Base-by-base conservation (phyloP, 192 early-diverging fungal genomes). In the Coemansia javaensis region DNA sequence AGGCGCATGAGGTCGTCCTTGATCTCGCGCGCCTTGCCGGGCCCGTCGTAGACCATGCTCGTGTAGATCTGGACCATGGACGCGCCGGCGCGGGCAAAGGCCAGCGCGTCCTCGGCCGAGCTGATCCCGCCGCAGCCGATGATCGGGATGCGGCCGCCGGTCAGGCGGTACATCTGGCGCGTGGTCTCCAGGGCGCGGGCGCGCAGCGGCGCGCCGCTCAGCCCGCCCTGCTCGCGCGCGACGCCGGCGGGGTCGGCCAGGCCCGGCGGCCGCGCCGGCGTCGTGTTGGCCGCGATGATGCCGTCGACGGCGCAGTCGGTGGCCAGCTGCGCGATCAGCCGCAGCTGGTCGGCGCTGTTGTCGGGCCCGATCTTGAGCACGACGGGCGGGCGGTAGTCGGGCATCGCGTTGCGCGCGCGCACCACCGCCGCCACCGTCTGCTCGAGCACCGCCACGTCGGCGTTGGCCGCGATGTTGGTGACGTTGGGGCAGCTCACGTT, bases 281-380 rank as follows among this genome's bases (percentile, higher is more conserved):
- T 93, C 9, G 93, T 95, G 82, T 95, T 95, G 44, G 83, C 79
- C 28, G 92, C 78, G 50, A 95, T 90, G 35, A 93, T 81, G 35
- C 90, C 93, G 61, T 93, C 91, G 14, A 93, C 74, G 12, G 83
- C 67, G 50, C 80, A 81, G 23, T 79, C 67, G 33, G 82, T 34
- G 4, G 86, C 86, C 8, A 88, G 83, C 41, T 82, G 79, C 0
- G 93, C 87, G 50, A 95, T 85, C 47, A 93, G 82, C 24, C 80
- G 58, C 18, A 92, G 73, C 63, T 95, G 88, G 32, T 79, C 77
- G 36, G 70, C 68, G 24, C 72, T 63, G 46, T 89, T 77, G 71
- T 95, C 93, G 3, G 93, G 93, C 7, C 89, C 86, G 56, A 95
- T 93, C 77, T 95, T 95, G 32, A 95, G 85, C 40, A 91, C 74